Evolutionary conservation across 192 early-diverging fungal species (phyloP).

Genomic region (Gorgonomyces haynaldii): DNA sequence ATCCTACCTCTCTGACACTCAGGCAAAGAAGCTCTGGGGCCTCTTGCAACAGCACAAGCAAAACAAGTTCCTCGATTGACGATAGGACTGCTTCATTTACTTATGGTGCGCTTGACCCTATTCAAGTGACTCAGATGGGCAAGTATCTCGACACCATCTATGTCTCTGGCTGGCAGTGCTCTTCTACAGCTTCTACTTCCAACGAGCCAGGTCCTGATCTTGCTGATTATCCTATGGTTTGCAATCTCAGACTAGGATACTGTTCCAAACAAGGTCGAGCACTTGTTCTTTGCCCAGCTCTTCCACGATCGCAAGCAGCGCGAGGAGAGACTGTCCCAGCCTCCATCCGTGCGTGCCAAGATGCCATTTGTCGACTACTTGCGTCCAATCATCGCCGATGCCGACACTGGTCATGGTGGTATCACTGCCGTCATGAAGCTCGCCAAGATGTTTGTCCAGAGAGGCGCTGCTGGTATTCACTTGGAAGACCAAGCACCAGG

Average conservation of each 20-base stretch:
- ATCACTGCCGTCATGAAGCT: constrained; percentile 96
- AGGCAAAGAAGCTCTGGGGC: constrained; percentile 90
- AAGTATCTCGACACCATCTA: constrained; percentile 95
- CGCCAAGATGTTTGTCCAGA: constrained; percentile 94
- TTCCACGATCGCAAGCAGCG: constrained; percentile 97
- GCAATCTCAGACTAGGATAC: constrained; percentile 36
- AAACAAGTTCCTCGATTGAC: constrained; percentile 21
- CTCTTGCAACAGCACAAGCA: constrained; percentile 67
- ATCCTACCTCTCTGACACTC: constrained; percentile 67
- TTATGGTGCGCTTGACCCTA: constrained; percentile 88
- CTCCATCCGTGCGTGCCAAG: constrained; percentile 54
- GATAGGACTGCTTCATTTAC: constrained; percentile 58
- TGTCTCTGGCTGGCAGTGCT: constrained; percentile 97
- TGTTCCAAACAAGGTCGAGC: constrained; percentile 97
- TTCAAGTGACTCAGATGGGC: constrained; percentile 86
- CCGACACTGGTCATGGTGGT: constrained; percentile 96
- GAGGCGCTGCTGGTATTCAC: constrained; percentile 92
- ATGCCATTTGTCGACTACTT: constrained; percentile 74
- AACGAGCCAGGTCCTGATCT: constrained; percentile 98
- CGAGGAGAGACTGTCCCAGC: constrained; percentile 67
- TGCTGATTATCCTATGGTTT: constrained; percentile 97
- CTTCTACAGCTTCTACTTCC: constrained; percentile 83
- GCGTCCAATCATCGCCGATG: constrained; percentile 93
- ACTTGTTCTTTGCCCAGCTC: constrained; percentile 90
- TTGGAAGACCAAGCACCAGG: constrained; percentile 87